These are phyloP conservation scores for Colletotrichum caudatum DNA, from an alignment of 2,329 filamentous ascomycete genomes.

Conservation along the genomic window DNA sequence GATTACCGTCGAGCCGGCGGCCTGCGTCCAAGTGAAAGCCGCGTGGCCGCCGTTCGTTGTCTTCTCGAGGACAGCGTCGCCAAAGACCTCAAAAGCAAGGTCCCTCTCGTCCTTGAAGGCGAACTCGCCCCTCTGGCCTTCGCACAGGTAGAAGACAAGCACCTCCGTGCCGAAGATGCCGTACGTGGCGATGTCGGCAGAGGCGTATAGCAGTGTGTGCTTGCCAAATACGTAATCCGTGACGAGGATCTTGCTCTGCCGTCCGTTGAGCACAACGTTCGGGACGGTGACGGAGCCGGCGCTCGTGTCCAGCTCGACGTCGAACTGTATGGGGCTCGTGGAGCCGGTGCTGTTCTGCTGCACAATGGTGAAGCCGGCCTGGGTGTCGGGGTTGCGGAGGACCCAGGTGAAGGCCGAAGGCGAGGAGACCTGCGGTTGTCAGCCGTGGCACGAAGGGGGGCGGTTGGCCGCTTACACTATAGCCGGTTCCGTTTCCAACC, in stretches of 20 bases:
- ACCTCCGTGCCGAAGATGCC: slow-evolving; percentile 67
- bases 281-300: slow-evolving; percentile 57
- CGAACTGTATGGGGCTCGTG: slow-evolving; percentile 57
- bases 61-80: slow-evolving; percentile 34
- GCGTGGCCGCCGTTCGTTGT: slow-evolving; percentile 43
- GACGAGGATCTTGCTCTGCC: slow-evolving; percentile 76
- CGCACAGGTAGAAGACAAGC: slow-evolving; percentile 72
- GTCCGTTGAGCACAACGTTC: slow-evolving; percentile 67
- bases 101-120: slow-evolving; percentile 57
- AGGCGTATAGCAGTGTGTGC: slow-evolving; percentile 73
- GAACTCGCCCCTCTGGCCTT: slow-evolving; percentile 71
- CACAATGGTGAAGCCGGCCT: slow-evolving; percentile 63
- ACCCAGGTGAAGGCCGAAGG: slow-evolving; percentile 62
- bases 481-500: slow-evolving; percentile 65
- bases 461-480: slow-evolving; percentile 41
- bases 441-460: not conserved
- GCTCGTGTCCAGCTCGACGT: slow-evolving; percentile 61
- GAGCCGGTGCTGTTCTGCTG: slow-evolving; percentile 61
- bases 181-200: slow-evolving; percentile 78
- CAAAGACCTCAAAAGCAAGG: slow-evolving; percentile 54
- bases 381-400: slow-evolving; percentile 62
- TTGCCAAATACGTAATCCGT: slow-evolving; percentile 74
- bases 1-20: slow-evolving; percentile 61
- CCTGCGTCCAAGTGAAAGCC: slow-evolving; percentile 62
- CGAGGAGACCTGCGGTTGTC: slow-evolving; percentile 45